Evolutionary conservation across 371 early-diverging fungal genomes (phyloP), one percentile per base, ranked within the genome.

Genomic region (Polyrhizophydium stewartii): DNA sequence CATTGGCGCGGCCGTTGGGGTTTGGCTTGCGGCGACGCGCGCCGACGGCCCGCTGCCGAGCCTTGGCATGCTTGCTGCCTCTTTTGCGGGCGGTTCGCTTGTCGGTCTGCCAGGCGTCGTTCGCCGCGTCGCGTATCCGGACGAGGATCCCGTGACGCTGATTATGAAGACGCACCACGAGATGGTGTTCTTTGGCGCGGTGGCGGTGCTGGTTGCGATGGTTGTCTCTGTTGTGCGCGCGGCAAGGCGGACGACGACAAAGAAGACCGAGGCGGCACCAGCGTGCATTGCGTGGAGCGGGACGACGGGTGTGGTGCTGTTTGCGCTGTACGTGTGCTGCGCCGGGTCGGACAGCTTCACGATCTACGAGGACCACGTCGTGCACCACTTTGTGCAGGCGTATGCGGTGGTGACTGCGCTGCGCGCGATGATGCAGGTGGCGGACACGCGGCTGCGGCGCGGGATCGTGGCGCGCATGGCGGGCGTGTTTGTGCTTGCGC

Each of bases 301-400:
- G 10, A 5, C 63, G 32, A 22, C 71, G 40, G 73, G 41, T 22
- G 2, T 69, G 25, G 33, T 78, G 31, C 73, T 84, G 37, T 66
- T 75, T 25, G 53, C 80, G 19, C 60, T 86, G 21, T 87, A 89
- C 60, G 76, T 81, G 21, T 69, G 84, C 43, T 81, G 85, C 0
- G 80, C 91, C 53, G 87, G 85, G 0, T 95, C 95, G 12, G 93
- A 95, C 73, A 92, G 92, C 63, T 93, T 84, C 69, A 92, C 91
- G 0, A 81, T 93, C 38, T 87, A 82, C 79, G 95, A 96, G 75
- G 93, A 95, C 66, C 73, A 81, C 41, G 81, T 86, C 27, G 81
- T 2, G 7, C 3, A 3, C 7, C 49, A 47, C 16, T 47, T 47
- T 16, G 25, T 47, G 49, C 49, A 47, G 49, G 7, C 16, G 7